A percentile compares a stretch with the other conserved stretches of the same genome.
Evolutionary conservation across 2,329 filamentous ascomycete species (phyloP).

Genomic region (Alternaria hordeiaustralica): DNA sequence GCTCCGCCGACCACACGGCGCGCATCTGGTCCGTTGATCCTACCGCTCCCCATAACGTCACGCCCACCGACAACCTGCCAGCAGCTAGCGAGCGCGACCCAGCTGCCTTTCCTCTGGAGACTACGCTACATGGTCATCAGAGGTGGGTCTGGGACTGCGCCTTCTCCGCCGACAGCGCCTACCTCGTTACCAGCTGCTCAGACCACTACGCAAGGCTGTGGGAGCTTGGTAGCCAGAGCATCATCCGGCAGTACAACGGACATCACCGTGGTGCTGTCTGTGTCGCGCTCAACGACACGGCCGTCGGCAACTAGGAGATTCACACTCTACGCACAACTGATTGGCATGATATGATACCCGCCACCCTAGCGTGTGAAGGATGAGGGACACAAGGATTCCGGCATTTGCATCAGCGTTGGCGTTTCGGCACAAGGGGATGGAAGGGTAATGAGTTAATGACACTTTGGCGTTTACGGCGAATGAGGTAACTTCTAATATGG

Average conservation of each 20-base stretch:
- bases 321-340: background rate
- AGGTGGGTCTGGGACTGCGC: slow-evolving; percentile 98
- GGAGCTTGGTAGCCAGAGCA: slow-evolving; percentile 84
- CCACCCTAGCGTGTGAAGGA: background rate
- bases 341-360: background rate
- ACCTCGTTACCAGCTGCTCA: slow-evolving; percentile 89
- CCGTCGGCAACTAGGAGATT: slow-evolving; percentile 41
- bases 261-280: slow-evolving; percentile 92
- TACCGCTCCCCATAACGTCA: slow-evolving; percentile 43
- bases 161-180: slow-evolving; percentile 91
- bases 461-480: slow-evolving; percentile 4
- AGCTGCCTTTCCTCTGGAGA: slow-evolving; percentile 78
- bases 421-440: slow-evolving; percentile 2
- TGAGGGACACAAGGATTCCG: background rate
- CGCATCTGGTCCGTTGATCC: slow-evolving; percentile 93
- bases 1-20: slow-evolving; percentile 90
- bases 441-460: background rate
- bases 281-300: slow-evolving; percentile 82
- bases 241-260: slow-evolving; percentile 94
- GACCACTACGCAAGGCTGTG: slow-evolving; percentile 93
- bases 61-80: slow-evolving; percentile 40
- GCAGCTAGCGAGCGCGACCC: slow-evolving; percentile 48
- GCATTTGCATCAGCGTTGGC: slow-evolving; percentile 16
- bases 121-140: slow-evolving; percentile 87
- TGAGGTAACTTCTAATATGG: background rate